Evolutionary conservation across 169 alveolate species (phyloP), one percentile per base, ranked within the genome.

Genomic region (Plasmodium gonderi): DNA sequence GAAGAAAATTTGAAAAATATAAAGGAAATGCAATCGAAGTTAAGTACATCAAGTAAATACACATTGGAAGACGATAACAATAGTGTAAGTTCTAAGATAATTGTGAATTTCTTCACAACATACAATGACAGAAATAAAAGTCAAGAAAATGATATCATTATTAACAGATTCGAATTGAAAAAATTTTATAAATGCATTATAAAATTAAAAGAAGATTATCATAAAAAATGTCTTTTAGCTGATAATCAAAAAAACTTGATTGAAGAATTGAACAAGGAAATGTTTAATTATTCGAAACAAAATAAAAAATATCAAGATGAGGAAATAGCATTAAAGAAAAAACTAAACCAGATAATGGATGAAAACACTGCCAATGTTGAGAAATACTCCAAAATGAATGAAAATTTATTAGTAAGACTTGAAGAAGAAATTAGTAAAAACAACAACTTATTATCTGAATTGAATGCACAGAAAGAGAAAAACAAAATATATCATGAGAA

Each of bases 371-470:
- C 40, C 20, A 85, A 72, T 11, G 81, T 85, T 33, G 89, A 85
- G 11, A 54, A 75, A 17, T 85, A 67, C 40, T 29, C 85, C 38
- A 85, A 60, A 20, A 31, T 85, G n/a, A 51, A 74, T 51, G 79
- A 64, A 3, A 85, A 75, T 38, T 54, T 85, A 33, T 54, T 85
- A 14, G 68, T 11, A 14, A 75, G 65, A 40, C 85, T 85, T 75
- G 78, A 85, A 11, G 89, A 85, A 33, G 92, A 85, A 54, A 26
- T 85, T 38, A 40, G 47, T 75, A 85, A 85, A 36, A 85, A 85
- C 38, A 78, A 75, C 6, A 85, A 75, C 11, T 38, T 85, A 23
- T 23, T 42, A 0, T 54, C 65, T 17, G 87, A 85, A 1, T 38
- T 74, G 47, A 54, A 75, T 23, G 17, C 31, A 14, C 44, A 51